Percentiles rank a stretch among this genome's conserved stretches.
These are phyloP conservation scores for Mycena latifolia DNA, from an alignment of 768 basidiomycete genomes.

Conservation along the genomic window DNA sequence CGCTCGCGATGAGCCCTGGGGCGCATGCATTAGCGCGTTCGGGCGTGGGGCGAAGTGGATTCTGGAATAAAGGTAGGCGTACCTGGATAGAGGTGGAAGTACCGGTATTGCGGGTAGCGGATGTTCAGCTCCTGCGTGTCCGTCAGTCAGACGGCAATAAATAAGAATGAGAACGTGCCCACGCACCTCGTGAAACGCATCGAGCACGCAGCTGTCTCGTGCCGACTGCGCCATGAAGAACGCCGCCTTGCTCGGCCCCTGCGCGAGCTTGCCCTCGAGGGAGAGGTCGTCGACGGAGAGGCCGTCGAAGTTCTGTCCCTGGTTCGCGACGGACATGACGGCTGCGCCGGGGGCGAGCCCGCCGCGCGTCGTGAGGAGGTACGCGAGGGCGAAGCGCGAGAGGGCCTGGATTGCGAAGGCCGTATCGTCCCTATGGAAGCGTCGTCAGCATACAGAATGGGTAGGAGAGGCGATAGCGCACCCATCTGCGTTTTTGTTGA, in stretches of 20 bases:
- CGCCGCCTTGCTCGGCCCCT: background rate
- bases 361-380: constrained; percentile 24
- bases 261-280: background rate
- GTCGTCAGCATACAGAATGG: no score
- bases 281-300: constrained; percentile 14
- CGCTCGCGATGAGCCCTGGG: constrained; percentile 15
- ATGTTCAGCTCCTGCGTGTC: constrained; percentile 22
- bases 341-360: constrained; percentile 15
- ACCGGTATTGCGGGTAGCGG: constrained; percentile 23
- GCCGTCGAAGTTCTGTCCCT: constrained; percentile 4
- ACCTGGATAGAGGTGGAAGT: constrained; percentile 9
- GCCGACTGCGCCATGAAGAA: constrained; percentile 11
- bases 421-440: background rate
- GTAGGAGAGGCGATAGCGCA: no score
- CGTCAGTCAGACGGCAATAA: background rate
- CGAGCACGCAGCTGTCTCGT: constrained; percentile 13
- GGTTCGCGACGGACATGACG: constrained; percentile 7
- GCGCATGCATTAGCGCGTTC: no score
- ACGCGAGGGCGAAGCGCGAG: constrained; percentile 19
- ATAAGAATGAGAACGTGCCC: background rate
- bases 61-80: no score
- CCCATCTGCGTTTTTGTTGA: no score
- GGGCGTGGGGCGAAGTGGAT: no score
- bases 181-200: constrained; percentile 15
- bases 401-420: constrained; percentile 6